A percentile compares a stretch with the other conserved stretches of the same genome.
Conservation (phyloP, 2,329 filamentous ascomycete species). For the Curvularia verruculosa region DNA sequence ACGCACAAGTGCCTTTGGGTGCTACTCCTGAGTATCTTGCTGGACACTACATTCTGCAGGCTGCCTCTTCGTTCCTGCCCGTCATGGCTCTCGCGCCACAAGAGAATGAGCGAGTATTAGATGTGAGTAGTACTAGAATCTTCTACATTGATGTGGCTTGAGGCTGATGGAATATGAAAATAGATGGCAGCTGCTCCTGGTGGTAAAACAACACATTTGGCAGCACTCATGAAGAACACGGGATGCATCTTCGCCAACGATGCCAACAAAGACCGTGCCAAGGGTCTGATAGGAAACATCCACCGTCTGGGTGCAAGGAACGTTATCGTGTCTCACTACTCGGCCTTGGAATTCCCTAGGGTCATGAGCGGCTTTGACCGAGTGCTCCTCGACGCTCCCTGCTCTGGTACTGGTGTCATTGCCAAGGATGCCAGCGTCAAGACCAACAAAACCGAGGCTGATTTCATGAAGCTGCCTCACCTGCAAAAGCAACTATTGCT, state of each 20-base stretch:
- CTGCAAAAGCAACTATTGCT: slow-evolving; percentile 93
- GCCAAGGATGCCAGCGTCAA: slow-evolving; percentile 96
- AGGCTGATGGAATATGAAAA: neutral
- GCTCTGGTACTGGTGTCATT: slow-evolving; percentile 96
- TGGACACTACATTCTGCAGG: slow-evolving; percentile 97
- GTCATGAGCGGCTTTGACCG: slow-evolving; percentile 96
- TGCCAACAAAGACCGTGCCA: slow-evolving; percentile 88
- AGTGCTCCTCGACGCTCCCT: slow-evolving; percentile 91
- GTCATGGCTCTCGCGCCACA: slow-evolving; percentile 97
- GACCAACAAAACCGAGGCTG: slow-evolving; percentile 87
- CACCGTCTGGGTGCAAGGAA: slow-evolving; percentile 94
- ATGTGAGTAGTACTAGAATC: slow-evolving; percentile 88
- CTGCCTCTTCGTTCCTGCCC: slow-evolving; percentile 93
- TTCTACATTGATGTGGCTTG: neutral
- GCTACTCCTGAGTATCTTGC: slow-evolving; percentile 97
- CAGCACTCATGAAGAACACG: slow-evolving; percentile 97
- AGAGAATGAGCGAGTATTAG: slow-evolving; percentile 87
- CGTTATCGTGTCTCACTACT: slow-evolving; percentile 93
- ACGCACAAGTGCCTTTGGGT: slow-evolving; percentile 83
- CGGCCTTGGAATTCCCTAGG: slow-evolving; percentile 90
- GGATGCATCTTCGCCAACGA: slow-evolving; percentile 96
- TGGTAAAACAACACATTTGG: slow-evolving; percentile 94
- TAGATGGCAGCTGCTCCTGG: slow-evolving; percentile 73
- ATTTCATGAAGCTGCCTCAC: slow-evolving; percentile 93
- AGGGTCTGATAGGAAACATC: slow-evolving; percentile 95